A percentile compares a stretch with the other conserved stretches of the same genome.
phyloP scores from a whole-genome alignment of 345 rosid species.

The Pistacia integerrima region DNA sequence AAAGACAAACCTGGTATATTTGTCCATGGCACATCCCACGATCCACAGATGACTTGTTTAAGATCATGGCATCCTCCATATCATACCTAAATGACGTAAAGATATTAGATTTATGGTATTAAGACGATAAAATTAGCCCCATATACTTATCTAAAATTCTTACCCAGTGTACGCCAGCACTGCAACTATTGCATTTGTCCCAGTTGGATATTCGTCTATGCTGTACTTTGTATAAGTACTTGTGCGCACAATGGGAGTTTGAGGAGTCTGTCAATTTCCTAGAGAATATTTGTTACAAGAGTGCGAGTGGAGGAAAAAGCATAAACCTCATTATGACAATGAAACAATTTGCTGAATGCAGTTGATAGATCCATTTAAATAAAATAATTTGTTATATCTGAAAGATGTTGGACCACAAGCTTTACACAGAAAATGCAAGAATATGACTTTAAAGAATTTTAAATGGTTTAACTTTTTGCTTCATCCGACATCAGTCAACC shows the following conservation, averaged over 20 bases:
- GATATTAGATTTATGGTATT: constrained; percentile 1
- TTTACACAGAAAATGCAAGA: not conserved
- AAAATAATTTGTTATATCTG: not conserved
- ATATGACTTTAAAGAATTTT: not conserved
- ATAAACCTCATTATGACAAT: not conserved
- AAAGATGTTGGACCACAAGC: not conserved
- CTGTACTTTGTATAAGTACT: constrained; percentile 67
- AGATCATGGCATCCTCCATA: constrained; percentile 99
- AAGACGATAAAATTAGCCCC: not conserved
- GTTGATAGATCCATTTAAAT: not conserved
- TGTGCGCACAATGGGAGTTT: constrained; percentile 87
- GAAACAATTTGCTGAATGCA: not conserved
- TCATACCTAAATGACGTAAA: constrained; percentile 62
- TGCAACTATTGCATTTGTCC: constrained; percentile 98
- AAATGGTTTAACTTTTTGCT: not conserved
- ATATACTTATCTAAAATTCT: constrained; percentile 15
- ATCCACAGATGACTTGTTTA: constrained; percentile 92
- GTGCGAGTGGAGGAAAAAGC: constrained; percentile 7
- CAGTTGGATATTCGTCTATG: constrained; percentile 84
- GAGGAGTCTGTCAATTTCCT: constrained; percentile 82
- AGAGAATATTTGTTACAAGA: constrained; percentile 19
- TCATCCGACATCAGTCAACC: not conserved
- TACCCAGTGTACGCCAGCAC: constrained; percentile 97
- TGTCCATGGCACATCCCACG: constrained; percentile 97
- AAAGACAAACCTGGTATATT: constrained; percentile 79